phyloP scores from a whole-genome alignment of 192 early-diverging fungal genomes.

The Backusella liffmaniae region DNA sequence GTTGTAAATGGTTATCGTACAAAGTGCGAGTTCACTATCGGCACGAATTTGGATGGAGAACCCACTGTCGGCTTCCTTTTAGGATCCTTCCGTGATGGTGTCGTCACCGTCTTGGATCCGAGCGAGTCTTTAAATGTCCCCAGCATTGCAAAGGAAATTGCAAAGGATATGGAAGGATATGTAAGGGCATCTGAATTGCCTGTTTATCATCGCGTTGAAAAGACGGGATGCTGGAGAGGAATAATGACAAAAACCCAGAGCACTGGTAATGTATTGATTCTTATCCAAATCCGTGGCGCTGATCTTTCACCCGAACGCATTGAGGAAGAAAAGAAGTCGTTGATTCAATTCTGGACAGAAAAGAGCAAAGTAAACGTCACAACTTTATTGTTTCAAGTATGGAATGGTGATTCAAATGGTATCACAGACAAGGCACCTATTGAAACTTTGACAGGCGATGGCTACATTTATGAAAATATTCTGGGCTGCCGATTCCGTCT shows the following conservation, averaged over 20 bases:
- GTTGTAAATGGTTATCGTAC: constrained; percentile 60
- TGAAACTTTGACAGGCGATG: constrained; percentile 49
- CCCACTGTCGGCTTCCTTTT: constrained; percentile 63
- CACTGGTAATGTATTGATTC: constrained; percentile 63
- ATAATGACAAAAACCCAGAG: constrained; percentile 59
- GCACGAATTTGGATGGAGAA: constrained; percentile 53
- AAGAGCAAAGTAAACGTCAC: constrained; percentile 36
- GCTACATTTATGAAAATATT: constrained; percentile 62
- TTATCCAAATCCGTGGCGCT: constrained; percentile 60
- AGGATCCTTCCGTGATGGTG: constrained; percentile 64
- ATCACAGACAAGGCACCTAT: constrained; percentile 46
- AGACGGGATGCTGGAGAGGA: constrained; percentile 62
- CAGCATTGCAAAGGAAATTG: constrained; percentile 49
- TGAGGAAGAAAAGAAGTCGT: constrained; percentile 33
- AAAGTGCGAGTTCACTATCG: constrained; percentile 80
- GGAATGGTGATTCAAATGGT: constrained; percentile 54
- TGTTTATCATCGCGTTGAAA: constrained; percentile 36
- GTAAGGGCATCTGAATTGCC: constrained; percentile 31
- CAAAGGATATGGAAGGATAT: constrained; percentile 41
- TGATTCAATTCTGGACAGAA: constrained; percentile 33
- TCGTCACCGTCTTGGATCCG: constrained; percentile 51
- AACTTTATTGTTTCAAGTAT: constrained; percentile 52
- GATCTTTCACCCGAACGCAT: constrained; percentile 38
- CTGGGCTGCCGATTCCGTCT: constrained; percentile 66
- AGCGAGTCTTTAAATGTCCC: constrained; percentile 48